Evolutionary conservation across 2,329 filamentous ascomycete genomes (phyloP).

Genomic region (Pseudogymnoascus sp.): DNA sequence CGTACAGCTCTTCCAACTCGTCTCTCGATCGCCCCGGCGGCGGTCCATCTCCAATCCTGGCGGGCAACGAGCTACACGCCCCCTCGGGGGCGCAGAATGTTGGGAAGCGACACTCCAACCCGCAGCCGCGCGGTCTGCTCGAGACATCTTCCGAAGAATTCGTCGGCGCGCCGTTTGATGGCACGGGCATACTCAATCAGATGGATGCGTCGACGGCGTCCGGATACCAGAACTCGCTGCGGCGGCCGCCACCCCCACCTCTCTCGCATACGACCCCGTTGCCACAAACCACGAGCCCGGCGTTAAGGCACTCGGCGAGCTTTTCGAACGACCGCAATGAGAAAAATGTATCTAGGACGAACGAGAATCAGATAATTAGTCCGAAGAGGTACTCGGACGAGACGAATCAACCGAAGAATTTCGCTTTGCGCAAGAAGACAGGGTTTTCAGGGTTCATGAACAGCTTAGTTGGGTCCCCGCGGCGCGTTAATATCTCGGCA

Average conservation of each 20-base stretch:
- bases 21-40: constrained; percentile 28
- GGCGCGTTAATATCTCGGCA: constrained; percentile 90
- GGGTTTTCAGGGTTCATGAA: constrained; percentile 85
- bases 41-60: constrained; percentile 25
- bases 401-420: constrained; percentile 53
- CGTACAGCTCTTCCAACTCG: constrained; percentile 34
- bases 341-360: constrained; percentile 36
- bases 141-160: constrained; percentile 50
- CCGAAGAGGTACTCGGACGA: constrained; percentile 79
- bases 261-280: constrained; percentile 49
- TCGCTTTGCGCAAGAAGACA: constrained; percentile 69
- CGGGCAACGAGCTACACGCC: constrained; percentile 22
- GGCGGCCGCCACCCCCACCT: constrained; percentile 38
- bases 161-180: constrained; percentile 60
- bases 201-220: constrained; percentile 41
- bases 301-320: constrained; percentile 60
- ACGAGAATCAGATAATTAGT: constrained; percentile 43
- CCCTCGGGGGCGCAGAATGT: constrained; percentile 17
- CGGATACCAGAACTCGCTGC: constrained; percentile 30
- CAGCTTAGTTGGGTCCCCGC: constrained; percentile 74
- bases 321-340: constrained; percentile 50
- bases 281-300: constrained; percentile 46
- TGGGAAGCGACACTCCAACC: constrained; percentile 30
- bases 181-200: constrained; percentile 53
- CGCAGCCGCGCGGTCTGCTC: constrained; percentile 35